Conservation (phyloP, 192 early-diverging fungal species). For the Backusella australiensis region DNA sequence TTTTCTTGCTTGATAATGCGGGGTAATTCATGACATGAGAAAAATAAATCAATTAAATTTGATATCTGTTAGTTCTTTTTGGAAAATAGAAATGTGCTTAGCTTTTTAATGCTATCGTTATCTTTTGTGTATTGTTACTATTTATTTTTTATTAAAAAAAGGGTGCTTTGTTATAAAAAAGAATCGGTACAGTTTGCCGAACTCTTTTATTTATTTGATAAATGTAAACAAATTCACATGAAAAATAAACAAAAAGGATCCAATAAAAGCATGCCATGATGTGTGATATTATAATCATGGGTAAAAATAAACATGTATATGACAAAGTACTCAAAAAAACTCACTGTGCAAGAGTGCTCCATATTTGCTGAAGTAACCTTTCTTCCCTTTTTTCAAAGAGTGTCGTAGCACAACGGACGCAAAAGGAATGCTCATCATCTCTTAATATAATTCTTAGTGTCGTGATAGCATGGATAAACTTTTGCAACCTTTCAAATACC, state of each 20-base stretch:
- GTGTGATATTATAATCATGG: not conserved
- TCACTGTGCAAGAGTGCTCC: not conserved
- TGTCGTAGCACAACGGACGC: not conserved
- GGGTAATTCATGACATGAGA: slow-evolving; percentile 5
- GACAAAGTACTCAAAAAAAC: not conserved
- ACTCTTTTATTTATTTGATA: not conserved
- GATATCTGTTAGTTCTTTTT: not conserved
- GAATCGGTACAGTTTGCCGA: not conserved
- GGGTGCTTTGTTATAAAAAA: not conserved
- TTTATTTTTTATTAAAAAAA: not conserved
- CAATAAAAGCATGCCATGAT: not conserved
- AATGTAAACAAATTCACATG: slow-evolving; percentile 2
- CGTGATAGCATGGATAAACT: not conserved
- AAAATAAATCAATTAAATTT: slow-evolving; percentile 5
- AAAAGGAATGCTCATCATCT: not conserved
- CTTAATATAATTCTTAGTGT: not conserved
- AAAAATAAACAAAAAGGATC: not conserved
- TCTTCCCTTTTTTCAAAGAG: not conserved
- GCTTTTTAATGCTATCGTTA: not conserved
- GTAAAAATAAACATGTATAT: not conserved
- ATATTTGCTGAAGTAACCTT: not conserved
- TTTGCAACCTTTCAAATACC: not conserved
- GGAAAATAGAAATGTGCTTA: not conserved
- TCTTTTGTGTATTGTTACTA: not conserved
- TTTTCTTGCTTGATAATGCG: not conserved